phyloP scores from a whole-genome alignment of 257 asterid genomes.

The Nicotiana undulata region DNA sequence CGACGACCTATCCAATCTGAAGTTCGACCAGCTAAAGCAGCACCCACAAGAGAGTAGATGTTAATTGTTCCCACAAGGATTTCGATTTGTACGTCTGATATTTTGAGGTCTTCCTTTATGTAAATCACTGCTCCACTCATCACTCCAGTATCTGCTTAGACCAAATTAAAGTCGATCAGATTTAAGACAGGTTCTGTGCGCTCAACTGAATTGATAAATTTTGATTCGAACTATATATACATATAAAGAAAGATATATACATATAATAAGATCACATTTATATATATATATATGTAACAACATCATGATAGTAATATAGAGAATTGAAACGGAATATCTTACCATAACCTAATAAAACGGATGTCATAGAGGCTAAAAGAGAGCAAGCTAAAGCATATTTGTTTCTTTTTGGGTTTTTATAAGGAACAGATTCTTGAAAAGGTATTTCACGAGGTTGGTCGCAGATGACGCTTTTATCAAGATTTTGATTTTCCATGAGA shows the following conservation, averaged over 20 bases:
- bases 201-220: too few relatives aligned
- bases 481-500: too few relatives aligned
- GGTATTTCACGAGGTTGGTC: too few relatives aligned
- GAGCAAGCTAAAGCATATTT: constrained; percentile 38
- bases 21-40: constrained; percentile 38
- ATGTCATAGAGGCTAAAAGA: constrained; percentile 42
- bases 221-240: too few relatives aligned
- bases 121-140: constrained; percentile 33
- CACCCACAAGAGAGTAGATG: constrained; percentile 28
- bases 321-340: neutral
- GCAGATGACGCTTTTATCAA: too few relatives aligned
- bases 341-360: constrained; percentile 46
- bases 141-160: constrained; percentile 28
- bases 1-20: constrained; percentile 44
- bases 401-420: constrained; percentile 22
- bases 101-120: constrained; percentile 26
- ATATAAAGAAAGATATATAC: too few relatives aligned
- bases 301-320: neutral
- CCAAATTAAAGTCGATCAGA: too few relatives aligned
- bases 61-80: constrained; percentile 28
- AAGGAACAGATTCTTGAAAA: neutral
- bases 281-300: neutral
- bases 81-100: constrained; percentile 27
- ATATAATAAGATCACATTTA: too few relatives aligned
- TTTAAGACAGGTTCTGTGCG: too few relatives aligned